A percentile compares a stretch with the other conserved stretches of the same genome.
phyloP scores from a whole-genome alignment of 2,329 filamentous ascomycete species.

The Moelleriella libera region DNA sequence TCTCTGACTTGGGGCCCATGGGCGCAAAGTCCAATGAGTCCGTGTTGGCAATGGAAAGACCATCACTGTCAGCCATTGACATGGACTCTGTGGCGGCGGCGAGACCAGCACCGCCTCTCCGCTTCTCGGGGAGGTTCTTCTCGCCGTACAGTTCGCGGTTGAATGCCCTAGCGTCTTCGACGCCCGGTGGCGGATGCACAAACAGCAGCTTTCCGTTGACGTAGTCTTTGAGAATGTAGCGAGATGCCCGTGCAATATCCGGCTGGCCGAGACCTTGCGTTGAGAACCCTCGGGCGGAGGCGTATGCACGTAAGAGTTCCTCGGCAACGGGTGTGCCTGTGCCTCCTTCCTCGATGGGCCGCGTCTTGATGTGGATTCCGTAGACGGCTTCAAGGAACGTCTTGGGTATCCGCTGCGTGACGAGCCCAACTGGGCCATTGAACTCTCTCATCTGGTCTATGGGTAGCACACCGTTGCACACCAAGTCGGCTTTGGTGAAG shows the following conservation, averaged over 20 bases:
- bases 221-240: slow-evolving; percentile 90
- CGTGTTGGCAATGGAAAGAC: slow-evolving; percentile 17
- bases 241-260: slow-evolving; percentile 82
- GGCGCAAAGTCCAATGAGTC: slow-evolving; percentile 39
- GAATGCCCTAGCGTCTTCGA: slow-evolving; percentile 62
- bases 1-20: slow-evolving; percentile 58
- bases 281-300: slow-evolving; percentile 76
- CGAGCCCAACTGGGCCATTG: slow-evolving; percentile 70
- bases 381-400: slow-evolving; percentile 85
- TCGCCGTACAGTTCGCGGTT: slow-evolving; percentile 82
- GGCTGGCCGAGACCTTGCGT: slow-evolving; percentile 82
- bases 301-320: slow-evolving; percentile 77
- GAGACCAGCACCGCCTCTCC: slow-evolving; percentile 45
- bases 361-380: slow-evolving; percentile 73
- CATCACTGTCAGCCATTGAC: slow-evolving; percentile 21
- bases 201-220: slow-evolving; percentile 91
- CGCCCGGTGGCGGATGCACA: slow-evolving; percentile 70
- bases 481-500: slow-evolving; percentile 87
- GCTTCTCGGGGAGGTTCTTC: slow-evolving; percentile 67
- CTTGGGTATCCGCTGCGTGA: slow-evolving; percentile 75
- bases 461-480: slow-evolving; percentile 86
- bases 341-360: slow-evolving; percentile 81
- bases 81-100: slow-evolving; percentile 33
- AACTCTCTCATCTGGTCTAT: slow-evolving; percentile 95
- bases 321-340: slow-evolving; percentile 73